Conservation (phyloP, 257 asterid species). For the Nicotiana tabacum region DNA sequence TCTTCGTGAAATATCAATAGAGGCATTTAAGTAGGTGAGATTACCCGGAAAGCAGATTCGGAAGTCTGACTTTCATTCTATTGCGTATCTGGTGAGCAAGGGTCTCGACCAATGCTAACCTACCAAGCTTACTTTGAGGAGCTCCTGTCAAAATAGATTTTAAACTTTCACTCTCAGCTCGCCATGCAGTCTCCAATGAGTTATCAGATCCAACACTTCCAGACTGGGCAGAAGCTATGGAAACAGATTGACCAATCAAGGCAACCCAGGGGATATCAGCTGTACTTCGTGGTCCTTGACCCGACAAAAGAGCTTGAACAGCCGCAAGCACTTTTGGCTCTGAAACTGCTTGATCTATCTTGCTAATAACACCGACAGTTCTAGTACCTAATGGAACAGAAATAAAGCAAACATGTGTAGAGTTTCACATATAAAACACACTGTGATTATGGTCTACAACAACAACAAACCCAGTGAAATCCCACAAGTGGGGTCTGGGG, state of each 20-base stretch:
- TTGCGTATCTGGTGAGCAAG: slow-evolving; percentile 84
- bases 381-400: slow-evolving; percentile 56
- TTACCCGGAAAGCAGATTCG: slow-evolving; percentile 89
- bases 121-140: slow-evolving; percentile 92
- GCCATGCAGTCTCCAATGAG: slow-evolving; percentile 94
- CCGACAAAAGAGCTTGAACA: slow-evolving; percentile 84
- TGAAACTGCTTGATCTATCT: slow-evolving; percentile 86
- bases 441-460: background rate
- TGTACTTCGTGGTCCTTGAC: slow-evolving; percentile 95
- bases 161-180: slow-evolving; percentile 86
- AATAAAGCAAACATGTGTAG: slow-evolving; percentile 3
- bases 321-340: slow-evolving; percentile 90
- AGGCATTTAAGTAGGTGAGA: slow-evolving; percentile 16
- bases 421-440: background rate
- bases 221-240: slow-evolving; percentile 89
- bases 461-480: no score
- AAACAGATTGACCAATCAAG: slow-evolving; percentile 93
- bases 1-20: slow-evolving; percentile 1
- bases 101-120: slow-evolving; percentile 93
- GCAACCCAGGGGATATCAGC: slow-evolving; percentile 98
- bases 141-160: slow-evolving; percentile 83
- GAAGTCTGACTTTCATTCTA: slow-evolving; percentile 90
- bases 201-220: slow-evolving; percentile 74
- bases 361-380: slow-evolving; percentile 92
- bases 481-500: no score